Conservation (phyloP, 1,284 basidiomycete genomes). For the Pseudozyma hubeiensis region DNA sequence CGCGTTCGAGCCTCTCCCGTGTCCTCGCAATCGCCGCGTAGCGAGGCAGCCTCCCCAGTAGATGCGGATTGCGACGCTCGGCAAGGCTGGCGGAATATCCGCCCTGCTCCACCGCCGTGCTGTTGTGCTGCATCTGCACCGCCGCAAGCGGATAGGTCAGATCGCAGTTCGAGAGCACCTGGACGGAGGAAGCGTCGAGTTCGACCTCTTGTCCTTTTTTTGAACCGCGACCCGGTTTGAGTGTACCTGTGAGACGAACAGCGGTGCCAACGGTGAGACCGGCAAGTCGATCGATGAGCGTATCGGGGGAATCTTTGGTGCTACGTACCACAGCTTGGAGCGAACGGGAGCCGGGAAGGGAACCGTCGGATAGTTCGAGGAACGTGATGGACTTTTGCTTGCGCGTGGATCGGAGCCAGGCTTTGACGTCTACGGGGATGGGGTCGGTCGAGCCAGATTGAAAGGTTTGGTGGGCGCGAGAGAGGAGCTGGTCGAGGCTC, state of each 20-base stretch:
- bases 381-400: slow-evolving; percentile 62
- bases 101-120: slow-evolving; percentile 6
- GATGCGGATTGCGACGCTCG: slow-evolving; percentile 54
- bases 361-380: slow-evolving; percentile 61
- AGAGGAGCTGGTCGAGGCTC: slow-evolving; percentile 20
- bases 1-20: slow-evolving; percentile 41
- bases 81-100: slow-evolving; percentile 29
- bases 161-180: slow-evolving; percentile 49
- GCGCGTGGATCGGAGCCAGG: slow-evolving; percentile 55
- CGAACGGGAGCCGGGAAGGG: slow-evolving; percentile 43
- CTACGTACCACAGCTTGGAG: slow-evolving; percentile 59
- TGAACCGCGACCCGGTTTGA: slow-evolving; percentile 42
- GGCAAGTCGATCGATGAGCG: slow-evolving; percentile 29
- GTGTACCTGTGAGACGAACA: slow-evolving; percentile 38
- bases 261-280: slow-evolving; percentile 56
- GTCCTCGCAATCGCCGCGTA: slow-evolving; percentile 48
- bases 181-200: slow-evolving; percentile 31
- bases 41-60: slow-evolving; percentile 39
- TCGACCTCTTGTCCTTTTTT: slow-evolving; percentile 55
- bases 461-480: slow-evolving; percentile 9
- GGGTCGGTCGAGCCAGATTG: slow-evolving; percentile 6
- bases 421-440: slow-evolving; percentile 28
- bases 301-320: slow-evolving; percentile 6
- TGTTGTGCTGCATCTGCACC: slow-evolving; percentile 34
- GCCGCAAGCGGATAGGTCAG: slow-evolving; percentile 36